phyloP scores from a whole-genome alignment of 2,329 filamentous ascomycete genomes.

The Colletotrichum agaves region DNA sequence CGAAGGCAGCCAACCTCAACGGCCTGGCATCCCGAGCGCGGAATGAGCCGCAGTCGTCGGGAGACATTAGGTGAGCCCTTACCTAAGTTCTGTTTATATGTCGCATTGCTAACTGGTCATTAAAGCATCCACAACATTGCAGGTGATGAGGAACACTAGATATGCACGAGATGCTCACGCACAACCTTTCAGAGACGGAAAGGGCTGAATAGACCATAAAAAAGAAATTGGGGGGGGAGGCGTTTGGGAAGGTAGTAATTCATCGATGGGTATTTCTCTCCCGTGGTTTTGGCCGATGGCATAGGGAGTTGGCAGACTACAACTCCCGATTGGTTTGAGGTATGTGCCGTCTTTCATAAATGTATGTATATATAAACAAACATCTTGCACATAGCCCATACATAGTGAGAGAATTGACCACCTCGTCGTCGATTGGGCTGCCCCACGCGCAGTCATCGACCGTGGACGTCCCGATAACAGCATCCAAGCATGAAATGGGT shows the following conservation, averaged over 20 bases:
- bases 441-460: neutral
- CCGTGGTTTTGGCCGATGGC: neutral
- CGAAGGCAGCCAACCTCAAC: conserved; percentile 20
- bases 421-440: neutral
- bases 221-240: conserved; percentile 20
- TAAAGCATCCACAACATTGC: conserved; percentile 29
- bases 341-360: neutral
- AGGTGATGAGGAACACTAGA: conserved; percentile 28
- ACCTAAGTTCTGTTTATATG: neutral
- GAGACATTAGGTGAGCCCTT: conserved; percentile 19
- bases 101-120: neutral
- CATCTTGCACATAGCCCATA: conserved; percentile 1
- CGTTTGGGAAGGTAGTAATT: conserved; percentile 18
- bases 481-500: conserved; percentile 5
- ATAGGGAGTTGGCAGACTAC: neutral
- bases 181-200: neutral
- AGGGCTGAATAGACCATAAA: conserved; percentile 1
- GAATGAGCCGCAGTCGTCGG: conserved; percentile 14
- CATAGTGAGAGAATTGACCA: conserved; percentile 9
- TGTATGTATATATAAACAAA: neutral
- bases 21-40: conserved; percentile 2
- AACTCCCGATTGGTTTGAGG: neutral
- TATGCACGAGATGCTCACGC: neutral
- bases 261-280: neutral
- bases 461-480: conserved; percentile 1